Evolutionary conservation across 495 filamentous ascomycete genomes (phyloP), one percentile per base, ranked within the genome.

Genomic region (Penicillium odoratum): DNA sequence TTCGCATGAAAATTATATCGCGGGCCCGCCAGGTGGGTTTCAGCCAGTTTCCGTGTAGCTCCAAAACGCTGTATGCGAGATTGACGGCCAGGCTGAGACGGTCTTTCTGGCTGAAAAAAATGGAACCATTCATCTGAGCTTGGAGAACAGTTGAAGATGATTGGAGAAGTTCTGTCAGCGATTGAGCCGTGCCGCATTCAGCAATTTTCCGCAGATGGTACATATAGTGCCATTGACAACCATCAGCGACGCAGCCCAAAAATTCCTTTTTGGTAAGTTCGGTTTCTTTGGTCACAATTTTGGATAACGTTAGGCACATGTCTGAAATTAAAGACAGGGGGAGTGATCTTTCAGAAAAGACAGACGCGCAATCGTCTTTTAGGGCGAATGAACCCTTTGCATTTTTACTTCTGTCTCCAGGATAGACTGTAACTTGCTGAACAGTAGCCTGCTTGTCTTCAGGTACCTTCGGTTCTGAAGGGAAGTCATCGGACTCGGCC

Each of bases 31-130:
- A 74, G 26, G 66, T 30, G 11, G 48, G 42, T 29, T 61, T 58
- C 0, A 76, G 58, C 72, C 72, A 74, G 34, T 62, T 70, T 31
- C 64, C 60, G 43, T 75, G 59, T n/a, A 75, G 57, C 30, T 69
- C 64, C 4, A 75, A 57, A 5, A 74, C 72, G 38, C 69, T 71
- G 28, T 65, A 70, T 3, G 72, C 72, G 28, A 74, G 62, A 29
- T 55, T 65, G 3, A 62, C 61, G 7, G 73, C 73, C 4, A 74
- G 48, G 4, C 59, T 53, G 15, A 74, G 63, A 15, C 72, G 64
- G 36, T 73, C 60, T 25, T 44, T 30, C 48, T 16, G 30, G 8
- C 28, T 51, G 29, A 51, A 31, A 28, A 48, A 15, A 51, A 53
- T n/a, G n/a, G n/a, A n/a, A n/a, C n/a, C n/a, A 45, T 26, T 26